phyloP scores from a whole-genome alignment of 2,329 filamentous ascomycete genomes.

The Davidsoniella virescens region DNA sequence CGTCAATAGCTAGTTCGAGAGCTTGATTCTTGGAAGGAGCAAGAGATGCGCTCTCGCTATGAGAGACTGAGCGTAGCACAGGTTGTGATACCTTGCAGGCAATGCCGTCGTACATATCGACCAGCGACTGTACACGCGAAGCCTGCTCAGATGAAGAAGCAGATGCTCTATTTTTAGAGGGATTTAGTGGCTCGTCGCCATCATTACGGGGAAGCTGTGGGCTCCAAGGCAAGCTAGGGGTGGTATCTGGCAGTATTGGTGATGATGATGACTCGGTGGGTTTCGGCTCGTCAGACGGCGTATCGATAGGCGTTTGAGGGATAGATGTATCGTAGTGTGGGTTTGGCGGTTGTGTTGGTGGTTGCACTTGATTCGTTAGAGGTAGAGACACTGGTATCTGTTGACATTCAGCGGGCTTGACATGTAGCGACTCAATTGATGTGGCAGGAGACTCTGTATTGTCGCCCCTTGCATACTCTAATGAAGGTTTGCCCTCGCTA shows the following conservation, averaged over 20 bases:
- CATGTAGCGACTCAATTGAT: slow-evolving; percentile 1
- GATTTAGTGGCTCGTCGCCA: slow-evolving; percentile 1
- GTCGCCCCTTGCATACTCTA: neutral
- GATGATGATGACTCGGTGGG: neutral
- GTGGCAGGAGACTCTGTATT: slow-evolving; percentile 4
- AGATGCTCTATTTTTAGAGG: slow-evolving; percentile 2
- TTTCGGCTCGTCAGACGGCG: neutral
- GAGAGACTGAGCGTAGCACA: neutral
- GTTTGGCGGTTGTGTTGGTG: neutral
- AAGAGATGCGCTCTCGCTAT: neutral
- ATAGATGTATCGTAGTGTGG: neutral
- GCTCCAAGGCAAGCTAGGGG: neutral
- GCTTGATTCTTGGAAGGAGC: neutral
- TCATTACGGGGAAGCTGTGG: neutral
- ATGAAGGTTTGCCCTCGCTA: slow-evolving; percentile 4
- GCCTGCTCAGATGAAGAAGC: slow-evolving; percentile 1
- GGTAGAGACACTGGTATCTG: neutral
- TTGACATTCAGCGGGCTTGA: neutral
- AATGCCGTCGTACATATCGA: slow-evolving; percentile 34
- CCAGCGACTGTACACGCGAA: slow-evolving; percentile 29
- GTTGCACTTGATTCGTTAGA: neutral
- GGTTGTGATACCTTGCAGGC: slow-evolving; percentile 14
- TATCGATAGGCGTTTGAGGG: neutral
- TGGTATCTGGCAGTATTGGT: neutral
- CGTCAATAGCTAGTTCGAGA: too few relatives aligned